Conservation (phyloP, 305 asterid species). For the Nicotiana rustica region DNA sequence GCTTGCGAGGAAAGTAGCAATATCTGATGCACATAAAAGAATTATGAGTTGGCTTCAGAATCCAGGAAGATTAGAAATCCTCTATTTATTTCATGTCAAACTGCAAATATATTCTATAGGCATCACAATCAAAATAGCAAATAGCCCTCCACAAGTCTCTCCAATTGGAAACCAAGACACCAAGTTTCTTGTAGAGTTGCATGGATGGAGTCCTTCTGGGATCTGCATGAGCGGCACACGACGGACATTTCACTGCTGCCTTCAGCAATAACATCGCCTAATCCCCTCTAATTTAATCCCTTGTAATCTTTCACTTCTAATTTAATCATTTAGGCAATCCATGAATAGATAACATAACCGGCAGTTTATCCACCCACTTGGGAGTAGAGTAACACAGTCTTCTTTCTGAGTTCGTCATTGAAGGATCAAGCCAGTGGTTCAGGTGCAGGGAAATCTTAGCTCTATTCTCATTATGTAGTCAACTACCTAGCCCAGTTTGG, state of each 20-base stretch:
- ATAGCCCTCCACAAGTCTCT: not conserved
- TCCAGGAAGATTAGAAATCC: not conserved
- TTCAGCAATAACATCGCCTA: not conserved
- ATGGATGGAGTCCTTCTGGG: not conserved
- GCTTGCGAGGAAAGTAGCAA: not conserved
- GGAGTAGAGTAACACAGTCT: constrained; percentile 64
- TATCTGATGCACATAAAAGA: not conserved
- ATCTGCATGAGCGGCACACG: not conserved
- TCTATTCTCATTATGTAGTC: constrained; percentile 74
- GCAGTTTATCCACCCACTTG: constrained; percentile 62
- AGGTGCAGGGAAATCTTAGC: constrained; percentile 74
- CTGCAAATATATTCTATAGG: not conserved
- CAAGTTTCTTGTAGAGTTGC: constrained; percentile 20
- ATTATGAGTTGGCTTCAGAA: not conserved
- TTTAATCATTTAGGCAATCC: constrained; percentile 79
- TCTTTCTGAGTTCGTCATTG: constrained; percentile 65
- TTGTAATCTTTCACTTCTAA: constrained; percentile 54
- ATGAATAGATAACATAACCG: constrained; percentile 79
- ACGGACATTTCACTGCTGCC: constrained; percentile 16
- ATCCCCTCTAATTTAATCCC: not conserved
- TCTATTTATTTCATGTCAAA: not conserved
- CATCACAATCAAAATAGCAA: not conserved
- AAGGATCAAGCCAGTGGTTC: constrained; percentile 77
- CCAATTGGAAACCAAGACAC: not conserved
- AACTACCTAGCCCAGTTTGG: constrained; percentile 52